Evolutionary conservation across 2,329 filamentous ascomycete species (phyloP), one percentile per base, ranked within the genome.

Genomic region (Alternaria arbusti): DNA sequence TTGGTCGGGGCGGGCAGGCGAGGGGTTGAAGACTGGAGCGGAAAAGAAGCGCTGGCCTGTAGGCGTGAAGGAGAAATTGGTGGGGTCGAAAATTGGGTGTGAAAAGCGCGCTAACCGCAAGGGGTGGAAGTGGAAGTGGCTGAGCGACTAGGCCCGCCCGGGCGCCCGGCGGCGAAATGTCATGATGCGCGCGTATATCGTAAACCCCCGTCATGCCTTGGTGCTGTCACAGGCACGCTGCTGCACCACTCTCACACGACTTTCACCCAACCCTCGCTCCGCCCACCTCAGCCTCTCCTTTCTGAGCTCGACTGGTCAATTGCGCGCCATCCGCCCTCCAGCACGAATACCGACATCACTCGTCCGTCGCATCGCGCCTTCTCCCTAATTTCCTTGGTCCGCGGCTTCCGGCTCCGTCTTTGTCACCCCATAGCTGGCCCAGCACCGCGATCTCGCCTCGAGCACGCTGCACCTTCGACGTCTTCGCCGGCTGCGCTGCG

Each of bases 261-360:
- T 46, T 54, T 61, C 63, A 62, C 58, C 59, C 55, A 43, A 46
- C 36, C 52, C 55, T 61, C 57, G 65, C 73, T 76, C 74, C 71
- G 73, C 74, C 67, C 68, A 78, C 75, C 69, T 58, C 68, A 72
- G 73, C 67, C 75, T 74, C 70, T 78, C 75, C 73, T 78, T 79
- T 70, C 66, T 61, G 63, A 70, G 68, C 69, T 58, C 57, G 15
- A 6, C 15, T 10, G 20, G 40, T 49, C 58, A 30, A 22, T 55
- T 51, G 47, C 57, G n/a, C 26, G 15, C 47, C 47, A 13, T 47
- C 10, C 17, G 2, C 13, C 11, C 58, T 49, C 25, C 45, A 54
- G 32, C 17, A 15, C 20, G 20, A 20, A 23, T n/a, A 28, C 50
- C 58, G 15, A 43, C 28, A 20, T 26, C 30, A 20, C 25, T 49